Base-by-base conservation (phyloP, 345 rosid species). In the Lumnitzera racemosa region DNA sequence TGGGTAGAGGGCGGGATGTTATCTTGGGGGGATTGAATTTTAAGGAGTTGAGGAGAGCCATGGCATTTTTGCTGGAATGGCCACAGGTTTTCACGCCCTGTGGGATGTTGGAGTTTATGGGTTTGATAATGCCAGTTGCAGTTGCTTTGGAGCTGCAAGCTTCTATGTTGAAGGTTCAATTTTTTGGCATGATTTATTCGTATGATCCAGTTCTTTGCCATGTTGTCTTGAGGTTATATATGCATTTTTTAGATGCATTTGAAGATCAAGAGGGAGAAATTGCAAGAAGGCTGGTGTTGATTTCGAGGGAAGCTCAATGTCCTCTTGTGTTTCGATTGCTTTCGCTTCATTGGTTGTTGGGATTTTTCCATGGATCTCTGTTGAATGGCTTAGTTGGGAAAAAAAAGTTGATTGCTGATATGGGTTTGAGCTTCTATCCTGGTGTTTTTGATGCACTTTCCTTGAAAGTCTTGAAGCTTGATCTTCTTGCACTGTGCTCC, bases 361-460 rank as follows among this genome's bases (percentile, higher is more conserved):
- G 87, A 13, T 72, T 89, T 48, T 67, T 86, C 67, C 71, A 81
- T 63, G 86, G 81, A 61, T 59, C 78, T 69, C 46, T 66, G 53
- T 59, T 63, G 61, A 64, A 61, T 67, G 75, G 78, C 61, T 84
- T 82, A 70, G 48, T 62, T 61, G 81, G 61, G 72, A 84, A 81
- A 78, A 81, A 67, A 69, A 84, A 72, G 60, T 67, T 79, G 4
- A 64, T 86, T 55, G 67, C 82, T 15, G 76, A 80, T 62, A 80
- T 78, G 80, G 86, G 88, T 64, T 79, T 66, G 66, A 81, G 80
- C 72, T 86, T 86, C 67, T 83, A 80, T 81, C 89, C 89, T 2
- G 60, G 69, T n/a, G 84, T 90, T n/a, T 94, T 88, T 70, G 97
- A 94, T 69, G 89, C 99, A 27, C 96, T 94, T 57, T 86, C 97